A percentile compares a stretch with the other conserved stretches of the same genome.
phyloP scores from a whole-genome alignment of 2,329 filamentous ascomycete genomes.

The Claviceps digitariae region DNA sequence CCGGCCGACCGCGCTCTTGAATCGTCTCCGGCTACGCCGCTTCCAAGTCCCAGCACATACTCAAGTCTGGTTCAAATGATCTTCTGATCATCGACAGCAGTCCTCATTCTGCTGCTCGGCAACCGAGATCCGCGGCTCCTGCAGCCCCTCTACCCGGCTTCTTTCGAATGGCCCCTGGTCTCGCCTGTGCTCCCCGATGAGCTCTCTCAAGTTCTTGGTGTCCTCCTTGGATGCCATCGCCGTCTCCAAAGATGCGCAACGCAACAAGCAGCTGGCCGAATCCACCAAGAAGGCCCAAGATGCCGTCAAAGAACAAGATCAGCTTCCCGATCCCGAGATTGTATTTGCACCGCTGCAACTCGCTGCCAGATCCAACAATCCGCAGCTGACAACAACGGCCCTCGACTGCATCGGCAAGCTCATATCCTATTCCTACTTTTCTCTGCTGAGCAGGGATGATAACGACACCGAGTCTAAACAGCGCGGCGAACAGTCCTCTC shows the following conservation, averaged over 20 bases:
- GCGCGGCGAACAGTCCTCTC: conserved; percentile 33
- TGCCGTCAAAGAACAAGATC: conserved; percentile 75
- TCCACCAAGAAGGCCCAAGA: conserved; percentile 68
- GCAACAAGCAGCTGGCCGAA: conserved; percentile 72
- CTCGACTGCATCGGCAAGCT: conserved; percentile 98
- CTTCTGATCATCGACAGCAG: background rate
- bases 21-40: background rate
- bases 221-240: conserved; percentile 87
- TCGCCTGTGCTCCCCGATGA: conserved; percentile 50
- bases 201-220: conserved; percentile 91
- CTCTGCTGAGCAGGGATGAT: conserved; percentile 44
- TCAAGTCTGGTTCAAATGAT: background rate
- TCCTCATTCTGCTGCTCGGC: background rate
- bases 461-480: conserved; percentile 21
- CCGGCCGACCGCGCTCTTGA: background rate
- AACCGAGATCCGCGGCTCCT: background rate
- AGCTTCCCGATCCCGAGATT: conserved; percentile 77
- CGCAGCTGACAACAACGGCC: conserved; percentile 74
- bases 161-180: conserved; percentile 31
- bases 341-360: conserved; percentile 85
- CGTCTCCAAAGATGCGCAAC: conserved; percentile 78
- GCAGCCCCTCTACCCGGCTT: background rate
- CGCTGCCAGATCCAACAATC: conserved; percentile 74
- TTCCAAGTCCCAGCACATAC: background rate
- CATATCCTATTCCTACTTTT: conserved; percentile 98